These are phyloP conservation scores for Kitagawia praeruptora DNA, from an alignment of 129 eudicot species.

Conservation along the genomic window DNA sequence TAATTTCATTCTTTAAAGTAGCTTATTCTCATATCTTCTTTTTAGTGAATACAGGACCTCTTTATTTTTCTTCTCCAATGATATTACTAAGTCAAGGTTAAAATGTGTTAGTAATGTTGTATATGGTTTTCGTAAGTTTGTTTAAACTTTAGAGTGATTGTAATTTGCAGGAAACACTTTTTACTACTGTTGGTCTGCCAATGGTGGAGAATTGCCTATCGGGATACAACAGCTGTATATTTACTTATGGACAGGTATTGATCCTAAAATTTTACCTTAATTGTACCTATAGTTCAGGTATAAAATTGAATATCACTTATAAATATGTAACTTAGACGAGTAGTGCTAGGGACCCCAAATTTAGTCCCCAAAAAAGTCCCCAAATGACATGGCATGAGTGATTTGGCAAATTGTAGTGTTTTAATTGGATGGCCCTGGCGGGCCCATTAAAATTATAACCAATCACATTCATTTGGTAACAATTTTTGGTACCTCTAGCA, in stretches of 20 bases:
- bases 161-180: conserved; percentile 75
- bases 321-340: neutral
- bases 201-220: conserved; percentile 97
- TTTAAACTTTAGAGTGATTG: neutral
- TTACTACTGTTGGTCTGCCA: conserved; percentile 83
- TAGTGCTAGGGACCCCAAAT: too few relatives aligned
- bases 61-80: neutral
- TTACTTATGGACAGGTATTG: conserved; percentile 95
- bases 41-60: neutral
- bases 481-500: too few relatives aligned
- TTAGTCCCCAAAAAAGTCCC: too few relatives aligned
- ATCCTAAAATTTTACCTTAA: neutral
- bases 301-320: neutral
- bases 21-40: neutral
- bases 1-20: neutral
- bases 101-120: neutral
- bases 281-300: neutral
- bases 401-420: too few relatives aligned
- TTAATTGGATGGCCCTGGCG: too few relatives aligned
- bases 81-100: neutral
- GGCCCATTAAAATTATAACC: too few relatives aligned
- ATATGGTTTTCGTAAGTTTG: neutral
- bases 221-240: conserved; percentile 93
- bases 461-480: too few relatives aligned
- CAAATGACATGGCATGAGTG: too few relatives aligned